These are phyloP conservation scores for Polygonum aviculare DNA, from an alignment of 148 eudicot species.

Conservation along the genomic window DNA sequence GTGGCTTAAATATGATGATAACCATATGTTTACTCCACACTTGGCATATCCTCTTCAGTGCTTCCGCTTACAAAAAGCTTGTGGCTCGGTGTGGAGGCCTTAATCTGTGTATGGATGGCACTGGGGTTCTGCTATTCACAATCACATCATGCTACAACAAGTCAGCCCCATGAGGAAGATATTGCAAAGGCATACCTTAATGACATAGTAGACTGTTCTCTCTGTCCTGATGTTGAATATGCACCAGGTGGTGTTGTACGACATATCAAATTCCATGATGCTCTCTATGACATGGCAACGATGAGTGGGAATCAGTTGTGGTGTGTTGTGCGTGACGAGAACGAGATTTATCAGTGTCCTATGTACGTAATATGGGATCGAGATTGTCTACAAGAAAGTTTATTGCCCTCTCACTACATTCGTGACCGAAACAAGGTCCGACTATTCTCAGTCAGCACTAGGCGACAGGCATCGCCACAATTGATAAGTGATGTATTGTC, in stretches of 20 bases:
- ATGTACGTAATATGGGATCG: neutral
- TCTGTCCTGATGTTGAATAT: neutral
- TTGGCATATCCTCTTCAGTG: neutral
- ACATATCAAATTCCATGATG: neutral
- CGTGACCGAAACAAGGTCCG: neutral
- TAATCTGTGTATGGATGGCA: neutral
- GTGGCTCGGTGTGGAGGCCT: neutral
- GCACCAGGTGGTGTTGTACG: neutral
- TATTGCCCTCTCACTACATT: neutral
- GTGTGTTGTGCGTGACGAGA: neutral
- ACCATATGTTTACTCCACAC: no score
- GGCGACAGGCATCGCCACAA: neutral
- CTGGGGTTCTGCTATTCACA: neutral
- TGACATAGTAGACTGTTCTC: neutral
- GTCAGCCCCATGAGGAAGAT: neutral
- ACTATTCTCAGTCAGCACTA: neutral
- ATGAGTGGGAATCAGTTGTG: neutral
- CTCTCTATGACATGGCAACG: neutral
- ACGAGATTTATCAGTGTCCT: fast-evolving
- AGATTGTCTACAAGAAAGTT: neutral
- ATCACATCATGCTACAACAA: neutral
- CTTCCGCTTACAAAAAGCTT: neutral
- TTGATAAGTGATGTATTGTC: neutral
- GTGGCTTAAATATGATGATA: neutral
- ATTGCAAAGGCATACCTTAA: neutral